phyloP scores from a whole-genome alignment of 2,329 filamentous ascomycete species.

The Venturia effusa region DNA sequence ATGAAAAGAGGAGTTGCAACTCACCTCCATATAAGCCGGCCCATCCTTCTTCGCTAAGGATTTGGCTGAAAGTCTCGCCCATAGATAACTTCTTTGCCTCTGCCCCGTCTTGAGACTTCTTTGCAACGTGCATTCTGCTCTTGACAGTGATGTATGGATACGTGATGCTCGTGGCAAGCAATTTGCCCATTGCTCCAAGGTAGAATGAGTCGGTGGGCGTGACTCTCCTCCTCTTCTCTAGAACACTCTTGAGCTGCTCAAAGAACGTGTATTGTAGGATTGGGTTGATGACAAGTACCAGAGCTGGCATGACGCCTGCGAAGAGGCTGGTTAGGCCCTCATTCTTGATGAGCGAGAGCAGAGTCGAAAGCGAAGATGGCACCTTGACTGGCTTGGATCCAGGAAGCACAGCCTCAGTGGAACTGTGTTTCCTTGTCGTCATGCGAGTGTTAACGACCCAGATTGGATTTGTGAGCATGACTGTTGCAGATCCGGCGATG shows the following conservation, averaged over 20 bases:
- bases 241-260: constrained; percentile 87
- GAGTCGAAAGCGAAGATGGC: constrained; percentile 65
- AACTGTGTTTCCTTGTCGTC: constrained; percentile 63
- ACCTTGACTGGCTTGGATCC: constrained; percentile 36
- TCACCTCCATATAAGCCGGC: constrained; percentile 82
- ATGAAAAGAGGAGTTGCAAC: constrained; percentile 19
- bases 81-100: constrained; percentile 51
- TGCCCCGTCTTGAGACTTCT: constrained; percentile 50
- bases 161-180: constrained; percentile 85
- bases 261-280: constrained; percentile 98
- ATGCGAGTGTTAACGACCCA: constrained; percentile 99
- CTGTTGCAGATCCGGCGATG: constrained; percentile 84
- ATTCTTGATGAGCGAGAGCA: constrained; percentile 67
- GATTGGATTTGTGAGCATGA: constrained; percentile 94
- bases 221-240: constrained; percentile 68
- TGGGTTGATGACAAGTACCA: constrained; percentile 93
- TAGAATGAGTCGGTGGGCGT: constrained; percentile 83
- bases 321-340: constrained; percentile 83
- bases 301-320: constrained; percentile 79
- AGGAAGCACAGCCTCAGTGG: constrained; percentile 34
- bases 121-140: constrained; percentile 91
- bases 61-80: constrained; percentile 63
- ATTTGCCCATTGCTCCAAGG: constrained; percentile 84
- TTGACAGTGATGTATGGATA: constrained; percentile 99
- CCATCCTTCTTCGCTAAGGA: constrained; percentile 85